phyloP scores from a whole-genome alignment of 164 flowering plant species.

The Warburgia ugandensis region DNA sequence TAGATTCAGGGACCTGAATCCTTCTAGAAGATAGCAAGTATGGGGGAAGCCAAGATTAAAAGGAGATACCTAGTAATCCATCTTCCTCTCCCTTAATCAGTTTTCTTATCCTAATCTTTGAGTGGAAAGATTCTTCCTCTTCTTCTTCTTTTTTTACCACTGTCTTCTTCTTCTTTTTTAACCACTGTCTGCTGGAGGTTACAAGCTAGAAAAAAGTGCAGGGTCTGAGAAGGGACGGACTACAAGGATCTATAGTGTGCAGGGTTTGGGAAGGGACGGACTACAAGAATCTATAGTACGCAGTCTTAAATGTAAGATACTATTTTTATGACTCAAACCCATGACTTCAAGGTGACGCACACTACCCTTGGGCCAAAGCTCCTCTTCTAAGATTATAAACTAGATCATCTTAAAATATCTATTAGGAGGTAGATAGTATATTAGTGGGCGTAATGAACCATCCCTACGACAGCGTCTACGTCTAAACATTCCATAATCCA shows the following conservation, averaged over 20 bases:
- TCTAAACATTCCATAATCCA: slow-evolving; percentile 1
- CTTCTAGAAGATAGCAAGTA: not conserved
- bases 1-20: not conserved
- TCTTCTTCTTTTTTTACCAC: no score
- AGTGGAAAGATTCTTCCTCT: no score
- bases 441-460: not conserved
- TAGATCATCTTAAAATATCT: no score
- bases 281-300: no score
- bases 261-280: no score
- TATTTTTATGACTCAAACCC: no score
- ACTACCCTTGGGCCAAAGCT: not conserved
- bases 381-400: no score
- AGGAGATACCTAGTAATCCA: not conserved
- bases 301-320: no score
- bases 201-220: not conserved
- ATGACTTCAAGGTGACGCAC: not conserved
- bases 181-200: no score
- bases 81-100: not conserved
- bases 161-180: no score
- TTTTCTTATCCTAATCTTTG: slow-evolving; percentile 1
- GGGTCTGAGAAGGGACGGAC: no score
- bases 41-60: not conserved
- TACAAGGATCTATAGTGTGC: no score
- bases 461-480: not conserved
- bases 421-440: not conserved